Evolutionary conservation across 2,329 filamentous ascomycete species (phyloP).

Genomic region (Microdochium trichocladiopsis): DNA sequence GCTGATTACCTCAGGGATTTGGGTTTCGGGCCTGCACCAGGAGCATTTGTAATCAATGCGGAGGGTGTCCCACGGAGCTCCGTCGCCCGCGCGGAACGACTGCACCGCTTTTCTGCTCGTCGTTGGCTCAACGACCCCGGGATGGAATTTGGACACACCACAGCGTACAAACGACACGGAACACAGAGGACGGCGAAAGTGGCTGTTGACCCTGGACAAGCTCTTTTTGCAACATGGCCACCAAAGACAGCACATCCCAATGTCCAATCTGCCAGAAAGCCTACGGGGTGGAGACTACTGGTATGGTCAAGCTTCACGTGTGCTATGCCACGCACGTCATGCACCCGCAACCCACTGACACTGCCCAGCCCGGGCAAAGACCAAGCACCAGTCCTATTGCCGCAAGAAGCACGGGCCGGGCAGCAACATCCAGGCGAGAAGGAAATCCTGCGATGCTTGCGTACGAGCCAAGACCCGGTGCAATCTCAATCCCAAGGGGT

Average conservation of each 20-base stretch:
- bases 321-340: neutral
- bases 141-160: neutral
- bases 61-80: neutral
- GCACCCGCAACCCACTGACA: neutral
- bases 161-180: neutral
- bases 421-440: constrained; percentile 1
- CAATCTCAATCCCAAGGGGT: constrained; percentile 1
- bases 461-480: constrained; percentile 4
- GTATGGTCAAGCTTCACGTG: neutral
- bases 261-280: neutral
- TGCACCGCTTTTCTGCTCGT: neutral
- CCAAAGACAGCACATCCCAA: neutral
- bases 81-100: neutral
- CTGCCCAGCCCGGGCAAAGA: constrained; percentile 2
- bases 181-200: neutral
- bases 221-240: neutral
- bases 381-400: constrained; percentile 5
- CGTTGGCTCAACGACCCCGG: neutral
- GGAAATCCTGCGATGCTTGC: constrained; percentile 5
- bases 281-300: neutral
- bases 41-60: neutral
- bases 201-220: neutral
- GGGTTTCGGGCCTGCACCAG: neutral
- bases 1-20: neutral
- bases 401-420: constrained; percentile 2